Evolutionary conservation across 106 monocot genomes (phyloP), one percentile per base, ranked within the genome.

Genomic region (Gastrodia elata): DNA sequence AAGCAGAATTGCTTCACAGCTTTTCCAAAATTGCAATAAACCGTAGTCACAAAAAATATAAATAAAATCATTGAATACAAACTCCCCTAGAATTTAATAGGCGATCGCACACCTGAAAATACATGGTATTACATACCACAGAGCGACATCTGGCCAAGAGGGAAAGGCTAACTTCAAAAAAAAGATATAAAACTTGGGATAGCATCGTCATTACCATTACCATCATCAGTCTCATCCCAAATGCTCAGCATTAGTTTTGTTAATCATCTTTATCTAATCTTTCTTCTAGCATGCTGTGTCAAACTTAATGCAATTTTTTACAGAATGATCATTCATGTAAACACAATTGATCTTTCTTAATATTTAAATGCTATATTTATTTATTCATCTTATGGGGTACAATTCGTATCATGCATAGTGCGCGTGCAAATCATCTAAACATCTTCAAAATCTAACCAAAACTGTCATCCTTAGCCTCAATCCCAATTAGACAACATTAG

Each of bases 1-100:
- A 52, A 52, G 52, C 22, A 52, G n/a, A 52, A 52, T 52, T 52
- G 52, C 52, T 52, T 52, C 52, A 52, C 52, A 52, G 52, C 22
- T 52, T 52, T 52, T 52, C 52, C 52, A 52, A 24, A 52, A 52
- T 24, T 22, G 20, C n/a, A 52, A 24, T 24, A 52, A 52, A 52
- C 52, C 52, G 7, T n/a, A 52, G 52, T 4, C 22, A 52, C 52
- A 52, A n/a, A 22, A 52, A 52, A 52, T n/a, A 10, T n/a, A 22
- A 52, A 22, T n/a, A 52, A 52, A 52, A 5, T 44, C 11, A 7
- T 44, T 44, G 2, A 10, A 44, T 5, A 52, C 22, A 15, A 0
- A 52, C 20, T 22, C 52, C 52, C 52, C n/a, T 5, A 52, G 0
- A 52, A 52, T 52, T 22, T 22, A 52, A 52, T 22, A 4, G 2